These are phyloP conservation scores for Russula emetica DNA, from an alignment of 768 basidiomycete species.

Conservation along the genomic window DNA sequence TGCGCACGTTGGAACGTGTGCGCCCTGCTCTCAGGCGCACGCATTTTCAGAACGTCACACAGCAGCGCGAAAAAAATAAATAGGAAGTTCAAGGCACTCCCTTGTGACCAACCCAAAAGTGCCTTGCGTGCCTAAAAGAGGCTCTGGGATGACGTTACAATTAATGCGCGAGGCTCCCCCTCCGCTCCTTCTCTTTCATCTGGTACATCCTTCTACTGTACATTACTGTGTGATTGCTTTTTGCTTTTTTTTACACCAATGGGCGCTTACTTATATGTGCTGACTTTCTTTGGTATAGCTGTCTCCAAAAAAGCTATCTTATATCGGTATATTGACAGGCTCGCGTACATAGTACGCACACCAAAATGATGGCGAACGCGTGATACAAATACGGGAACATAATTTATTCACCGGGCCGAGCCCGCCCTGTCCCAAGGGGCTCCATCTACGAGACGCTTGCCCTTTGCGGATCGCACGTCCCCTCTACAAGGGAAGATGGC, in stretches of 20 bases:
- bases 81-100: not conserved
- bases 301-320: not conserved
- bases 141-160: not conserved
- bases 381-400: not conserved
- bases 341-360: not conserved
- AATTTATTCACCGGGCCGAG: slow-evolving; percentile 8
- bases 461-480: slow-evolving; percentile 3
- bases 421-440: not conserved
- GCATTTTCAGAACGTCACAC: not conserved
- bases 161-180: not conserved
- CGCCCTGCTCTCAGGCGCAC: not conserved
- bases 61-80: not conserved
- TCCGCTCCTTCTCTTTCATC: not conserved
- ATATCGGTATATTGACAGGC: not conserved
- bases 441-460: not conserved
- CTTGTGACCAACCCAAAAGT: not conserved
- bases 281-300: not conserved
- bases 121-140: not conserved
- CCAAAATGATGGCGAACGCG: no score
- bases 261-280: not conserved
- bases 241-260: not conserved
- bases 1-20: not conserved
- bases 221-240: not conserved
- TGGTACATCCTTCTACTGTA: not conserved
- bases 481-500: slow-evolving; percentile 7